phyloP scores from a whole-genome alignment of 169 alveolate genomes.

The Cryptosporidium ryanae region DNA sequence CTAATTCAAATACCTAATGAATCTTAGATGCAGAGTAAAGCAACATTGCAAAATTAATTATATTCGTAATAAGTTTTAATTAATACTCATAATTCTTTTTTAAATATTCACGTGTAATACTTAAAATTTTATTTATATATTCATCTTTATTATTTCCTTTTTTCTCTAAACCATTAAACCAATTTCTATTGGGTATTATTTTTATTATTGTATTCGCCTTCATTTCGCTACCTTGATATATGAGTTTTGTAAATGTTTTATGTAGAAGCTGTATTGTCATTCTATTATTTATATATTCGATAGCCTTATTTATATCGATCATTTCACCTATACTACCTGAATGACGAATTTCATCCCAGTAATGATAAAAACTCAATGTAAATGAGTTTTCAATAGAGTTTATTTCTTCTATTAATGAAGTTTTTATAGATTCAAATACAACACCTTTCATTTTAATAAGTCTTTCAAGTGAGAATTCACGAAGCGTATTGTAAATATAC shows the following conservation, averaged over 20 bases:
- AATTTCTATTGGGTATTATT: not conserved
- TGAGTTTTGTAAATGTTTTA: slow-evolving; percentile 42
- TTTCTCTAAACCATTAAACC: not conserved
- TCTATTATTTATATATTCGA: slow-evolving; percentile 46
- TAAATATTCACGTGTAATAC: slow-evolving; percentile 9
- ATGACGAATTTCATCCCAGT: slow-evolving; percentile 62
- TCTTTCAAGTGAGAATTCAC: slow-evolving; percentile 14
- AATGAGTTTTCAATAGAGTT: slow-evolving; percentile 36
- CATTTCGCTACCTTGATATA: not conserved
- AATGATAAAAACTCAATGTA: slow-evolving; percentile 3
- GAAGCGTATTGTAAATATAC: slow-evolving; percentile 7
- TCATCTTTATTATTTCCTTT: slow-evolving; percentile 11
- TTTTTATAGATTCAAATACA: slow-evolving; percentile 25
- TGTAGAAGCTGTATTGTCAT: slow-evolving; percentile 49
- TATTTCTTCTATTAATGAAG: slow-evolving; percentile 13
- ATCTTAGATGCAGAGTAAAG: not conserved
- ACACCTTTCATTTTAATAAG: slow-evolving; percentile 33
- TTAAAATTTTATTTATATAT: slow-evolving; percentile 1
- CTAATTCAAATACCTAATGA: slow-evolving; percentile 35
- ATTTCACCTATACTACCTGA: not conserved
- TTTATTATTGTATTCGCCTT: not conserved
- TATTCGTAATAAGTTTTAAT: not conserved
- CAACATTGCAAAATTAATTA: not conserved
- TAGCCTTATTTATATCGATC: slow-evolving; percentile 19
- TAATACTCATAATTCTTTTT: slow-evolving; percentile 15